Evolutionary conservation across 2,329 filamentous ascomycete genomes (phyloP).

Genomic region (Pseudogymnoascus sp.): DNA sequence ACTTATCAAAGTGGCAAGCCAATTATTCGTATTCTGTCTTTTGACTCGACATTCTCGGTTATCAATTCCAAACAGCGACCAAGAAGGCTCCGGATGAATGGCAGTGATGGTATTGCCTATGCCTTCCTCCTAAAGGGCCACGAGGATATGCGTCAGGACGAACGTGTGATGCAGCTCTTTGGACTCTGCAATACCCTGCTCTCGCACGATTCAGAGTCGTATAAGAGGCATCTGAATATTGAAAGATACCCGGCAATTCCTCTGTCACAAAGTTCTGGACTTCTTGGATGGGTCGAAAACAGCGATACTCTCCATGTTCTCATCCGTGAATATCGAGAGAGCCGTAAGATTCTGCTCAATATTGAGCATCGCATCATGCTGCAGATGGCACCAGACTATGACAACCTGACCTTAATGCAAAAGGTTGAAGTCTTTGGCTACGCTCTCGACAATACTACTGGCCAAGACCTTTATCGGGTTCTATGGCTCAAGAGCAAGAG

Average conservation of each 20-base stretch:
- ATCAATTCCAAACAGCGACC: conserved; percentile 97
- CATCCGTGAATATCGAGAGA: conserved; percentile 95
- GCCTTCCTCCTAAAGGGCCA: conserved; percentile 95
- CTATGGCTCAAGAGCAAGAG: conserved; percentile 98
- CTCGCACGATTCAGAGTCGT: conserved; percentile 86
- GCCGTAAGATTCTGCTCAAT: conserved; percentile 92
- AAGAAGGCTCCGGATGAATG: conserved; percentile 76
- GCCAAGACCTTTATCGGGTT: conserved; percentile 95
- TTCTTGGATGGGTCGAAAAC: conserved; percentile 94
- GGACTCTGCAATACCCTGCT: conserved; percentile 94
- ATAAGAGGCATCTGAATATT: conserved; percentile 94
- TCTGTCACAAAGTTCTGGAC: conserved; percentile 88
- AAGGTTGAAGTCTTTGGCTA: conserved; percentile 99
- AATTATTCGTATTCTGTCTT: conserved; percentile 77
- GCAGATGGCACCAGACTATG: conserved; percentile 98
- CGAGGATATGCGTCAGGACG: conserved; percentile 97
- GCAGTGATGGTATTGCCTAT: conserved; percentile 81
- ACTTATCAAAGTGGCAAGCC: conserved; percentile 75
- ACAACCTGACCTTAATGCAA: conserved; percentile 98
- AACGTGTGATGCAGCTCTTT: conserved; percentile 99
- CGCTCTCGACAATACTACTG: conserved; percentile 96
- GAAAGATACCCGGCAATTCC: conserved; percentile 96
- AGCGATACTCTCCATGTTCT: conserved; percentile 95
- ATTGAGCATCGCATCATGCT: conserved; percentile 99
- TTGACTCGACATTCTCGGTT: conserved; percentile 82